Evolutionary conservation across 345 rosid genomes (phyloP).

Genomic region (Erucastrum elatum): DNA sequence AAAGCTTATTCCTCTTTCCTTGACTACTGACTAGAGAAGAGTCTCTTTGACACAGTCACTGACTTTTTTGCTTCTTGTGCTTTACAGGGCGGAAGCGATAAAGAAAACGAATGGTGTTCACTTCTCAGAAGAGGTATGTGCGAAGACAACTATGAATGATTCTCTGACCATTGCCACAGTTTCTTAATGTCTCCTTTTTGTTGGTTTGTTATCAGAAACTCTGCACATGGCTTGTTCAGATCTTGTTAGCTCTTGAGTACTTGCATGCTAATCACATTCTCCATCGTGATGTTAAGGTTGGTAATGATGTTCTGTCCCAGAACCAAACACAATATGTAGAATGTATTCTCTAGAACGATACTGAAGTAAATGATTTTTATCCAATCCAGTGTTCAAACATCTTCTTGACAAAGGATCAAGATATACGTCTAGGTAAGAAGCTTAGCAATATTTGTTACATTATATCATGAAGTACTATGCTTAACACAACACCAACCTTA

Average conservation of each 20-base stretch:
- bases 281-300: conserved; percentile 99
- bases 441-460: conserved; percentile 2
- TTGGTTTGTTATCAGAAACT: conserved; percentile 63
- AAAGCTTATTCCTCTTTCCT: conserved; percentile 42
- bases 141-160: neutral
- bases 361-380: conserved; percentile 14
- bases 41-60: conserved; percentile 18
- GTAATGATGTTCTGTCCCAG: conserved; percentile 24
- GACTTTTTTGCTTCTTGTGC: conserved; percentile 4
- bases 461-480: neutral
- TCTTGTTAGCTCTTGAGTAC: conserved; percentile 96
- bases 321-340: neutral
- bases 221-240: conserved; percentile 97
- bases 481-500: conserved; percentile 12
- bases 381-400: conserved; percentile 86
- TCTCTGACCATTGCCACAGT: neutral
- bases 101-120: conserved; percentile 80
- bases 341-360: neutral
- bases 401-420: conserved; percentile 88
- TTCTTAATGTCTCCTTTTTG: conserved; percentile 15
- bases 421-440: conserved; percentile 88
- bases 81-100: conserved; percentile 84
- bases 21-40: neutral
- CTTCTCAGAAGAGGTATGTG: conserved; percentile 84
- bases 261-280: conserved; percentile 92